A percentile compares a stretch with the other conserved stretches of the same genome.
Evolutionary conservation across 2,329 filamentous ascomycete genomes (phyloP).

Genomic region (Neonectria sp.): DNA sequence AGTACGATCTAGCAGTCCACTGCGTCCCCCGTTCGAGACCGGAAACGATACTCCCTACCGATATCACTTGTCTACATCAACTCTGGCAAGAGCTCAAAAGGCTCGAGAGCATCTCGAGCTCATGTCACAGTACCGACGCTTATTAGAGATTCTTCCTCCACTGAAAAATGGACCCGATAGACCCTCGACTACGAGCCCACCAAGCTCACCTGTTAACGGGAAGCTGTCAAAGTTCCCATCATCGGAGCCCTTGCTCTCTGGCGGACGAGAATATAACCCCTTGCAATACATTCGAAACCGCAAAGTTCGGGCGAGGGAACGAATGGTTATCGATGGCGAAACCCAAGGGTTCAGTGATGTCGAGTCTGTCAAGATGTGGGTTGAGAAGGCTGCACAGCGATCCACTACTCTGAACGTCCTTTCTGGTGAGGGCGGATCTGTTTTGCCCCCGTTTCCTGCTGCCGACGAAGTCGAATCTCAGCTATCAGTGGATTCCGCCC

Average conservation of each 20-base stretch:
- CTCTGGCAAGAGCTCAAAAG: slow-evolving; percentile 85
- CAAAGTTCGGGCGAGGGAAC: slow-evolving; percentile 85
- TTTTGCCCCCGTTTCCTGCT: slow-evolving; percentile 62
- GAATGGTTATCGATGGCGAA: slow-evolving; percentile 80
- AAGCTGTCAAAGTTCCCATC: slow-evolving; percentile 50
- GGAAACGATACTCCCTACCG: slow-evolving; percentile 63
- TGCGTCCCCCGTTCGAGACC: slow-evolving; percentile 65
- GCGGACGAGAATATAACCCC: slow-evolving; percentile 88
- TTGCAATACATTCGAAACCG: slow-evolving; percentile 94
- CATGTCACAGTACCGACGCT: slow-evolving; percentile 84
- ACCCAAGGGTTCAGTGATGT: slow-evolving; percentile 84
- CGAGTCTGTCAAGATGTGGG: slow-evolving; percentile 80
- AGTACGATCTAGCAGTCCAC: slow-evolving; percentile 58
- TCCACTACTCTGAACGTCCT: slow-evolving; percentile 47
- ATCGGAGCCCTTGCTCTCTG: slow-evolving; percentile 53
- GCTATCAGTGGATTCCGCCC: slow-evolving; percentile 59
- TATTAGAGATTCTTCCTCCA: slow-evolving; percentile 85
- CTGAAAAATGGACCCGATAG: slow-evolving; percentile 66
- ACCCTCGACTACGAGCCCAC: slow-evolving; percentile 58
- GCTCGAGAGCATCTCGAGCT: slow-evolving; percentile 90
- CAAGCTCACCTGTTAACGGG: slow-evolving; percentile 55
- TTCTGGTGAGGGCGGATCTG: slow-evolving; percentile 41
- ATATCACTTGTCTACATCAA: slow-evolving; percentile 83
- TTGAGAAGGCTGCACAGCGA: slow-evolving; percentile 73
- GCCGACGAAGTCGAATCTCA: slow-evolving; percentile 63